Evolutionary conservation across 306 rosid genomes (phyloP), one percentile per base, ranked within the genome.

Genomic region (Lathyrus aphaca): DNA sequence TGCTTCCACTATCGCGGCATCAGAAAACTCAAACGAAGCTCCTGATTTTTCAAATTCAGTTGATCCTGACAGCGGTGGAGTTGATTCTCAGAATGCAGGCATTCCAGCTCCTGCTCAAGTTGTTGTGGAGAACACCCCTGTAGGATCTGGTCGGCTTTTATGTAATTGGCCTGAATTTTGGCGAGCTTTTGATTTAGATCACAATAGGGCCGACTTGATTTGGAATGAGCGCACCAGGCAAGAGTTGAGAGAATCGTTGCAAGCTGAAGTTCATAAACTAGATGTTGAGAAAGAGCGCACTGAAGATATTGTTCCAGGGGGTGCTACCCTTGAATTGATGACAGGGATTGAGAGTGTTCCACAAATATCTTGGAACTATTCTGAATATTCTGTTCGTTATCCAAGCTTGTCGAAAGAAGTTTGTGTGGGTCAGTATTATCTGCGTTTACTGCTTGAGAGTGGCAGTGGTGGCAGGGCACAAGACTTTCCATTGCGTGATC

Each of bases 211-310:
- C 37, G 99, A 95, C 86, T 82, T 95, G 89, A 91, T 95, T 66
- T 95, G 99, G 99, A 95, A 95, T 77, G 99, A 95, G 85, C 99
- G 96, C 63, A 87, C 97, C 46, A 83, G 99, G 85, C 99, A 95
- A 80, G 99, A 95, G 81, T 73, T 95, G 83, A 88, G 97, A 80
- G 99, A 89, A 74, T 84, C 95, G 43, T 82, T 95, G 89, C 91
- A 84, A 76, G 95, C 99, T 46, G 99, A 95, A 88, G 96, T 91
- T 82, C 99, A 95, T 86, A 89, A 89, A 77, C 83, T 95, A 64
- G 99, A 95, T 84, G 89, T 91, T 79, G 99, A 95, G 77, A 95
- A 95, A 74, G 99, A 88, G 86, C 96, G 99, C 6, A 91, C 97
- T 44, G 99, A 95, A 82, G 99, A 95, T 82, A 95, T 95, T 80